Base-by-base conservation (phyloP, 768 basidiomycete species). In the Xerocomellus intermedius region DNA sequence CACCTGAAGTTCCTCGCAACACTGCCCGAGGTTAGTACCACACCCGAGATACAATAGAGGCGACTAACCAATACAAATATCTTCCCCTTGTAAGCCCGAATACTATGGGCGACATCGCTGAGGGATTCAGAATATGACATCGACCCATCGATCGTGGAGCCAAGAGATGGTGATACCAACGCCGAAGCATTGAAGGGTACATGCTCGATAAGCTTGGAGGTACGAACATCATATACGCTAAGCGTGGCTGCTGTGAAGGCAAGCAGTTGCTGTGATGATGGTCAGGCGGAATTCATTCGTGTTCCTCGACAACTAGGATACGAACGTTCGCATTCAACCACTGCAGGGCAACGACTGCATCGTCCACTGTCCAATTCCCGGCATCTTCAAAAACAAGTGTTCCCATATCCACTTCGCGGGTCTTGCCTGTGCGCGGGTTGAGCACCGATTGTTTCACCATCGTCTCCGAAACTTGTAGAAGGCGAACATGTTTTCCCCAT, bases 271-370 rank as follows among this genome's bases (percentile, higher is more conserved):
- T 92, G 48, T 19, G 48, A 50, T 37, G 56, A 60, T 28, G 41
- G 44, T 48, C 50, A 54, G 54, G 32, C 13, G 17, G 39, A 13
- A 46, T 32, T 36, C 46, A 33, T 28, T 32, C 33, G 2, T 33
- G 50, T 17, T 39, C 26, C 42, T 22, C 6, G 21, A 53, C 13
- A 35, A 57, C 4, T 61, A 74, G 74, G 63, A 68, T 66, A 85
- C 94, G 74, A 75, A 98, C 96, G 74, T 86, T 83, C 55, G 77
- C 75, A 70, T 92, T 95, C 64, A 94, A 76, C 97, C 96, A 98
- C 59, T 94, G 87, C 32, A 97, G 56, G 8, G 86, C 84, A 35
- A 90, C 73, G 19, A 94, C 80, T 52, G 82, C 78, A 26, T 81
- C 82, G 30, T 82, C 78, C 4, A 82, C 79, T 12, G 70, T 74